Evolutionary conservation across 2,329 filamentous ascomycete genomes (phyloP).

Genomic region (Fusarium clavum): DNA sequence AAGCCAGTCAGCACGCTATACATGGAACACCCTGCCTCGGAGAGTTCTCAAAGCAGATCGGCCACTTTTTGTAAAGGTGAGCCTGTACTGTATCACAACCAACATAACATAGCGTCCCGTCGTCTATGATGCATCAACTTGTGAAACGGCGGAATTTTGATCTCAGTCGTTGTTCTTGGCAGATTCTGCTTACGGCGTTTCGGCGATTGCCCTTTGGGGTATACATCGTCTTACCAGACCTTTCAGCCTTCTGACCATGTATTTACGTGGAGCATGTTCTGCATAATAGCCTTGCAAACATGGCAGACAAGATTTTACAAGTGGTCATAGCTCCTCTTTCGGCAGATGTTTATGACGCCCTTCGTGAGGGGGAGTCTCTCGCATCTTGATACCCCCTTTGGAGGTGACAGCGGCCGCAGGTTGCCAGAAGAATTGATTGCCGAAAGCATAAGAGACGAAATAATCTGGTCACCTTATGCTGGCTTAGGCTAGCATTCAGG

Average conservation of each 20-base stretch:
- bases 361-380: slow-evolving; percentile 22
- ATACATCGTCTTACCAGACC: slow-evolving; percentile 13
- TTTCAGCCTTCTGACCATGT: slow-evolving; percentile 1
- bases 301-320: neutral
- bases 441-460: no score
- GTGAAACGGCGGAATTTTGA: neutral
- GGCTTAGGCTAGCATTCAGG: no score
- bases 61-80: neutral
- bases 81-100: neutral
- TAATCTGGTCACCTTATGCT: no score
- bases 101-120: neutral
- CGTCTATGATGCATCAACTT: slow-evolving; percentile 12
- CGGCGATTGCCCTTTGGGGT: slow-evolving; percentile 30
- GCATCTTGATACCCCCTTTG: slow-evolving; percentile 41
- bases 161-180: neutral
- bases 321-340: slow-evolving; percentile 28
- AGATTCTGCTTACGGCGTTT: slow-evolving; percentile 15
- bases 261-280: neutral
- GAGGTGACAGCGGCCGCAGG: neutral
- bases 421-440: no score
- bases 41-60: neutral
- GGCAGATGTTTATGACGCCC: slow-evolving; percentile 23
- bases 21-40: neutral
- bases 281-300: slow-evolving; percentile 7
- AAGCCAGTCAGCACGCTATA: slow-evolving; percentile 32